A percentile compares a stretch with the other conserved stretches of the same genome.
phyloP scores from a whole-genome alignment of 2,329 filamentous ascomycete species.

The Alternaria incomplexa region DNA sequence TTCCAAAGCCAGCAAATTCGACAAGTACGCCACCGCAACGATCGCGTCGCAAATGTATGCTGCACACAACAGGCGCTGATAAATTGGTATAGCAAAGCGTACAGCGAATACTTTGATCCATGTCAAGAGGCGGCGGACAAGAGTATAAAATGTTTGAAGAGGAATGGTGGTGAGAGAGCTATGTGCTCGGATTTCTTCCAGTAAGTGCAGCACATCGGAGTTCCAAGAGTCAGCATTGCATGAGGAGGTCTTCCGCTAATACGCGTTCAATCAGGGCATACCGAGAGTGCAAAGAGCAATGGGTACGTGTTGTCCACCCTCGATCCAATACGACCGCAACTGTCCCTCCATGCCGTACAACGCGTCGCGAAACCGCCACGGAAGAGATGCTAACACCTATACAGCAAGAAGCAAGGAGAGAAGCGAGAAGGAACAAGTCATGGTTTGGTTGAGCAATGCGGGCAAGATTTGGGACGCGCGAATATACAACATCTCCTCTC shows the following conservation, averaged over 20 bases:
- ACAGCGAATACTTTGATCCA: conserved; percentile 91
- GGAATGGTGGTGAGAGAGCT: conserved; percentile 84
- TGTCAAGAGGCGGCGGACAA: conserved; percentile 89
- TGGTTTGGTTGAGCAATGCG: conserved; percentile 24
- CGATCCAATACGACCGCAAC: background rate
- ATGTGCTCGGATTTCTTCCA: conserved; percentile 97
- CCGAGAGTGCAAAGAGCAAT: conserved; percentile 91
- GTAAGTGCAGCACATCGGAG: conserved; percentile 55
- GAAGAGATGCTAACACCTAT: conserved; percentile 2
- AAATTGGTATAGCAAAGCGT: conserved; percentile 70
- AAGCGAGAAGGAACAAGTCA: conserved; percentile 26
- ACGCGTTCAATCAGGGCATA: conserved; percentile 71
- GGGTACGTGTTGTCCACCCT: conserved; percentile 65
- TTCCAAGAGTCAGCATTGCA: background rate
- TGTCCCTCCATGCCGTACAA: background rate
- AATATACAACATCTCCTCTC: conserved; percentile 18
- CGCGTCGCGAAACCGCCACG: background rate
- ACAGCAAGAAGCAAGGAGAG: conserved; percentile 31
- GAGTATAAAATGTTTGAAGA: conserved; percentile 85
- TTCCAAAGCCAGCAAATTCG: conserved; percentile 47
- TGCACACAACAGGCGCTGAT: conserved; percentile 14
- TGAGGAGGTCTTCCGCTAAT: background rate
- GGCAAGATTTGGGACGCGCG: background rate
- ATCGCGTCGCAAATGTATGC: background rate
- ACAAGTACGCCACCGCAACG: conserved; percentile 39